Evolutionary conservation across 1,139 yeast species (phyloP), one percentile per base, ranked within the genome.

Genomic region (Tardiomyces depauwii): DNA sequence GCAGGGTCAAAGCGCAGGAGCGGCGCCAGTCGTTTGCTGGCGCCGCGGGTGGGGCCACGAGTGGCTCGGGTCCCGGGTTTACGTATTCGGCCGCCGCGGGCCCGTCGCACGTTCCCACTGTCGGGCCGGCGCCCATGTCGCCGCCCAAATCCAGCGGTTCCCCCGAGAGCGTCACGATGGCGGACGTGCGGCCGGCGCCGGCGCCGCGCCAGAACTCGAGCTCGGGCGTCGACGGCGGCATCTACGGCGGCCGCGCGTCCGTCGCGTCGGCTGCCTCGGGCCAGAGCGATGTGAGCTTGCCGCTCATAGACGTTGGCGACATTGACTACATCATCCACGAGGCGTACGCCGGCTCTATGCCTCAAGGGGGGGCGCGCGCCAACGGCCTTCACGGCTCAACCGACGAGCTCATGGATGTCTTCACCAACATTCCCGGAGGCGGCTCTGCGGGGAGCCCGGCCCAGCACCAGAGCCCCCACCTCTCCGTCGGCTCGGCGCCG

Each of bases 321-420:
- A 45, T 54, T n/a, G 49, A 49, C 41, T 53, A 47, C 45, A 46
- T 51, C 16, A 47, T 53, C 51, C 51, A 52, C 28, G 55, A 53
- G 38, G 48, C 50, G 16, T 50, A 50, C 33, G 33, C 50, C 9
- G 39, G 23, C n/a, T n/a, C n/a, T n/a, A n/a, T n/a, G n/a, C n/a
- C n/a, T n/a, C 33, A 43, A 28, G 18, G 27, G 23, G 18, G 44
- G 36, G 38, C 33, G 13, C 38, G 13, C 16, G 27, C 33, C 27
- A n/a, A n/a, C 38, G 36, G 10, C 25, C 13, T 6, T 27, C 28
- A n/a, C 23, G 39, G 39, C 18, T 5, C 43, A 12, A 5, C 10
- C n/a, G 36, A 30, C 16, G 36, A 30, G 16, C 16, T 30, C 36
- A 30, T 30, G 36, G 36, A 14, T 11, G 16, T 30, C 16, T 30